Evolutionary conservation across 176 grass and related monocot species (phyloP).

Genomic region (Paspalum notatum): DNA sequence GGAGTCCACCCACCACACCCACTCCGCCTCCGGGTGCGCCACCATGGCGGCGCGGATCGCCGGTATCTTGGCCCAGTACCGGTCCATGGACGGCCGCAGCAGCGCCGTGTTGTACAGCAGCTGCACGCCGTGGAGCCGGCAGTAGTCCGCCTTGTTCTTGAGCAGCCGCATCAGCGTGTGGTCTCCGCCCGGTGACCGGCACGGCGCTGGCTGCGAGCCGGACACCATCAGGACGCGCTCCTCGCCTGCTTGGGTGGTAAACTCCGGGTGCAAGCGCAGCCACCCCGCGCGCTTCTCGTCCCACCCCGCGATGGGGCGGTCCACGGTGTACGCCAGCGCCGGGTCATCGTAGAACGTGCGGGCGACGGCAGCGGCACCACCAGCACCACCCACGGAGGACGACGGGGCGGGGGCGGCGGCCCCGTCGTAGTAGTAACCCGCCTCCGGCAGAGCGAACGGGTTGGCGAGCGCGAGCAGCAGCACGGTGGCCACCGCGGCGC

Average conservation of each 20-base stretch:
- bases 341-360: slow-evolving; percentile 88
- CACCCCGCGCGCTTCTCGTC: slow-evolving; percentile 74
- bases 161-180: slow-evolving; percentile 67
- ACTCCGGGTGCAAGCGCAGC: slow-evolving; percentile 55
- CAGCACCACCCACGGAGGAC: background rate
- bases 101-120: slow-evolving; percentile 84
- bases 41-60: slow-evolving; percentile 74
- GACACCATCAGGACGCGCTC: slow-evolving; percentile 84
- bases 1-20: slow-evolving; percentile 98
- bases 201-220: slow-evolving; percentile 81
- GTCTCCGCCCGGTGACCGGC: slow-evolving; percentile 58
- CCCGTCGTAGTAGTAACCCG: background rate
- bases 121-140: slow-evolving; percentile 70
- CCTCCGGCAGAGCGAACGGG: slow-evolving; percentile 27
- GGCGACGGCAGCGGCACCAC: background rate
- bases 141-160: slow-evolving; percentile 95
- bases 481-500: slow-evolving; percentile 47
- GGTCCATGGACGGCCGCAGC: slow-evolving; percentile 64
- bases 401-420: background rate
- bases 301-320: slow-evolving; percentile 62
- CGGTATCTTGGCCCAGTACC: slow-evolving; percentile 88
- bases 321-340: slow-evolving; percentile 66
- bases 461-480: slow-evolving; percentile 54
- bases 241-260: background rate
- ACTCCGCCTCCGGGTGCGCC: slow-evolving; percentile 86